Percentiles rank a stretch among this genome's conserved stretches.
These are phyloP conservation scores for Copromyces sp. DNA, from an alignment of 495 filamentous ascomycete genomes.

Conservation along the genomic window DNA sequence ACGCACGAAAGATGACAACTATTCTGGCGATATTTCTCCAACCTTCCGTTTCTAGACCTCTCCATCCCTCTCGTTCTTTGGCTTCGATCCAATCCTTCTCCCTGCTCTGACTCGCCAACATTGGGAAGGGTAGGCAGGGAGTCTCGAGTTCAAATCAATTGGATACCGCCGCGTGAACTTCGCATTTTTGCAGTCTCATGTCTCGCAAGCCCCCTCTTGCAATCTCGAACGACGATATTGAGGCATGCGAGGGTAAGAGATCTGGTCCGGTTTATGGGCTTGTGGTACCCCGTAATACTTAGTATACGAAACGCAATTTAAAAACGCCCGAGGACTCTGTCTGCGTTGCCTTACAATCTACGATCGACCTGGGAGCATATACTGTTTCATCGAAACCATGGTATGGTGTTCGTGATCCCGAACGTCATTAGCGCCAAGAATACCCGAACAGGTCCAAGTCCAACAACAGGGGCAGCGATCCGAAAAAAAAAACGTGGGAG, in stretches of 20 bases:
- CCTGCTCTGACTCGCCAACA: too few species aligned
- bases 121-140: too few species aligned
- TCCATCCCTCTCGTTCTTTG: too few species aligned
- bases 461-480: background rate
- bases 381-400: background rate
- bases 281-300: background rate
- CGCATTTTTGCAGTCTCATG: too few species aligned
- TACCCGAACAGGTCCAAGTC: background rate
- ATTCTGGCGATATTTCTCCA: too few species aligned
- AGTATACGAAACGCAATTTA: background rate
- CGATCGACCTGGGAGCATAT: background rate
- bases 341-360: background rate
- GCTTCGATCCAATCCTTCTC: too few species aligned
- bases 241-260: background rate
- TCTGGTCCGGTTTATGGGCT: background rate
- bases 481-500: background rate
- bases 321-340: background rate
- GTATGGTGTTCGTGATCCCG: background rate
- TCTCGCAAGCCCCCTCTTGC: background rate
- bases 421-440: background rate
- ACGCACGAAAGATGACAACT: too few species aligned
- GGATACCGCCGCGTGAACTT: too few species aligned
- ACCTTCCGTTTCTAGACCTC: too few species aligned
- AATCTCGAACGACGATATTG: background rate
- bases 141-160: too few species aligned